Evolutionary conservation across 2,329 filamentous ascomycete species (phyloP).

Genomic region (Conoideocrella luteorostrata): DNA sequence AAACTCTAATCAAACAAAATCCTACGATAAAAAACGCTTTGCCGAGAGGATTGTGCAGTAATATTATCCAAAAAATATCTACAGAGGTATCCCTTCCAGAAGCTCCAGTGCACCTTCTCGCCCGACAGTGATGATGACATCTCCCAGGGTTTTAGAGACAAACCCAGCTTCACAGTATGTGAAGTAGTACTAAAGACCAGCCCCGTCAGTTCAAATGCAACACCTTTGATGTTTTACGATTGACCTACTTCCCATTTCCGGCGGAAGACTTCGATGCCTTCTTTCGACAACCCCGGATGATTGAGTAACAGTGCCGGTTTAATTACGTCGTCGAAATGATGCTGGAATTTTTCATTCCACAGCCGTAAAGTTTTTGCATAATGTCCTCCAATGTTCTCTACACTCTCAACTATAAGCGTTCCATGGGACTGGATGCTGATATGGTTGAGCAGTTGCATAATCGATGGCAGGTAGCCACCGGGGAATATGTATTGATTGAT

Average conservation of each 20-base stretch:
- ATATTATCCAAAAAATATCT: no score
- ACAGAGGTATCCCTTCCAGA: constrained; percentile 65
- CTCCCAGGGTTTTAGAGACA: constrained; percentile 62
- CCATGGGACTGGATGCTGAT: constrained; percentile 56
- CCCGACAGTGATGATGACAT: constrained; percentile 65
- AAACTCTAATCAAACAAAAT: no score
- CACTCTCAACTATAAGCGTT: constrained; percentile 56
- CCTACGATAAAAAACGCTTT: no score
- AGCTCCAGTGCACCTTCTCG: constrained; percentile 59
- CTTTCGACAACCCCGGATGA: constrained; percentile 52
- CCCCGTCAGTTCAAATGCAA: constrained; percentile 10
- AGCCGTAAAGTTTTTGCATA: constrained; percentile 63
- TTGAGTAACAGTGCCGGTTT: constrained; percentile 51
- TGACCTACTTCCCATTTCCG: constrained; percentile 61
- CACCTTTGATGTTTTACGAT: not conserved
- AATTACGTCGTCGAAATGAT: constrained; percentile 55
- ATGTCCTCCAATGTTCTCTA: constrained; percentile 69
- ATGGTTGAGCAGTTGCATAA: constrained; percentile 49
- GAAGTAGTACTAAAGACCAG: constrained; percentile 57
- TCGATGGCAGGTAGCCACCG: constrained; percentile 62
- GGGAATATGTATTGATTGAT: constrained; percentile 75
- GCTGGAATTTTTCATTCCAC: constrained; percentile 61
- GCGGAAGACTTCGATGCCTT: constrained; percentile 59
- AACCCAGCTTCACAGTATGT: constrained; percentile 71
- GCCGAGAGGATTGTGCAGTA: no score